These are phyloP conservation scores for Mycena venus DNA, from an alignment of 768 basidiomycete species.

Conservation along the genomic window DNA sequence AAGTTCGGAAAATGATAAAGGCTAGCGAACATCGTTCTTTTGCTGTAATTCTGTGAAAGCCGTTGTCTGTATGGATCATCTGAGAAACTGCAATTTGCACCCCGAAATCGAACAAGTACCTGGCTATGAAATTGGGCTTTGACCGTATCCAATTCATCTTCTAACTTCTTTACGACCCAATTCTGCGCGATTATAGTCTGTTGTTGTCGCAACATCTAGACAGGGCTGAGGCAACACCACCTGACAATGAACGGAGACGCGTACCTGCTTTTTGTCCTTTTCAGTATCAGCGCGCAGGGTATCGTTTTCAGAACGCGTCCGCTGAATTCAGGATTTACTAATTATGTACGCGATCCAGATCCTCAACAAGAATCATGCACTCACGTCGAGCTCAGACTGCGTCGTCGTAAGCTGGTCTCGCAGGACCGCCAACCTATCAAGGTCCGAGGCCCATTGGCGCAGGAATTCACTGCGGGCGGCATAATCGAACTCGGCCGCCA, in stretches of 20 bases:
- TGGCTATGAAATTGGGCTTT: background rate
- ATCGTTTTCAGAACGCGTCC: background rate
- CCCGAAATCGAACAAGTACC: background rate
- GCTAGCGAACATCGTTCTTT: background rate
- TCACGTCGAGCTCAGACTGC: slow-evolving; percentile 6
- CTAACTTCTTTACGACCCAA: background rate
- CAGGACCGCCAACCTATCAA: background rate
- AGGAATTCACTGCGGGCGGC: background rate
- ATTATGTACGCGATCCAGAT: background rate
- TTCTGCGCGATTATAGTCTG: background rate
- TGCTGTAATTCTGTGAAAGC: slow-evolving; percentile 3
- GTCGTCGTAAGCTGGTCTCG: background rate
- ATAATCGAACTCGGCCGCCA: background rate
- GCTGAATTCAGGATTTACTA: background rate
- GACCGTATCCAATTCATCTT: background rate
- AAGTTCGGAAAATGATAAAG: too few species aligned
- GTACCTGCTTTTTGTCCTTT: background rate
- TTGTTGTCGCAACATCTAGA: background rate
- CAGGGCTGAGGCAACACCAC: background rate
- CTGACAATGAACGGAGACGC: background rate
- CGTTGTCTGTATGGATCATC: background rate
- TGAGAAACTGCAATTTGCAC: background rate
- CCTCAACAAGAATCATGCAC: background rate
- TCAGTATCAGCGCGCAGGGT: background rate
- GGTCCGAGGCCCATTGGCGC: background rate